phyloP scores from a whole-genome alignment of 805 yeast genomes.

The Saccharomycopsis microspora region DNA sequence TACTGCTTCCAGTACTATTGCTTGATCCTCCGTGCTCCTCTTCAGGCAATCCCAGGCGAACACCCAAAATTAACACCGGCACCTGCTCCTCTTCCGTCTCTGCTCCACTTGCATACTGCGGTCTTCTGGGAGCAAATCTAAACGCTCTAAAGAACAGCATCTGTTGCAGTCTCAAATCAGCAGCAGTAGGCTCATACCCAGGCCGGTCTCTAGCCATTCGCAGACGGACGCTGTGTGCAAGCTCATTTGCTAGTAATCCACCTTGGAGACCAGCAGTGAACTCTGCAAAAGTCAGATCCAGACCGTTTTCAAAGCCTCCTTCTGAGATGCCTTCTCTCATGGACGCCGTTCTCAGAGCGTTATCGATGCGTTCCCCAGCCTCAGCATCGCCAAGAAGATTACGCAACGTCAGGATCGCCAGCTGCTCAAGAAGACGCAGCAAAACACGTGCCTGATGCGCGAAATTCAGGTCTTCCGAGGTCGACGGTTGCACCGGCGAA shows the following conservation, averaged over 20 bases:
- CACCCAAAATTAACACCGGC: constrained; percentile 40
- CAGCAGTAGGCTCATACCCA: neutral
- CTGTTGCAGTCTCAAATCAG: constrained; percentile 18
- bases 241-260: constrained; percentile 29
- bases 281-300: constrained; percentile 32
- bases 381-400: constrained; percentile 26
- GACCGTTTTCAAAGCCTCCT: constrained; percentile 16
- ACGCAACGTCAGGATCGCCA: constrained; percentile 33
- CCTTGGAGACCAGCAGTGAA: constrained; percentile 30
- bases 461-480: constrained; percentile 1
- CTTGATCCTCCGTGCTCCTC: constrained; percentile 1
- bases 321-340: constrained; percentile 4
- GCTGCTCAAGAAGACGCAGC: constrained; percentile 31
- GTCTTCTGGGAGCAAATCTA: constrained; percentile 25
- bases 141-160: constrained; percentile 33
- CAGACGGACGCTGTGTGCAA: constrained; percentile 21
- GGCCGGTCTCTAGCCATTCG: neutral
- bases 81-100: constrained; percentile 19
- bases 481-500: neutral
- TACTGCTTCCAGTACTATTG: neutral
- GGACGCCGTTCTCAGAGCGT: constrained; percentile 15
- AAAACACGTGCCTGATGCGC: constrained; percentile 29
- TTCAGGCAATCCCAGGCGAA: constrained; percentile 27
- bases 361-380: constrained; percentile 23
- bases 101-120: neutral